Evolutionary conservation across 2,329 filamentous ascomycete species (phyloP), one percentile per base, ranked within the genome.

Genomic region (Penicillium sp.): DNA sequence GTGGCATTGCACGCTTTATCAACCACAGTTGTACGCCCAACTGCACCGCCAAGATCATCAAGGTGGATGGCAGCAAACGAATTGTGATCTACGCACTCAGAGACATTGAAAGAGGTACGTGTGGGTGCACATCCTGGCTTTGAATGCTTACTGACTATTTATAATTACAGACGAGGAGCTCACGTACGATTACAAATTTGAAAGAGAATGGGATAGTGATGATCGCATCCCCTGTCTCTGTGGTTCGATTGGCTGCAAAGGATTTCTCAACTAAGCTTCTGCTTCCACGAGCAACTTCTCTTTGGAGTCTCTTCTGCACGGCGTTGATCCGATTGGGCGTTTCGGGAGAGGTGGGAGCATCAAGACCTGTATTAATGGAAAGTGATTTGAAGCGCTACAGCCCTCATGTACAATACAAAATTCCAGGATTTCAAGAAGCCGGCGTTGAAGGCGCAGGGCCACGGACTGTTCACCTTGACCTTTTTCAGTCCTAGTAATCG

Each of bases 171-270:
- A 96, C 69, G 93, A 98, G 75, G 93, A 98, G 78, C 84, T 98
- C 69, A 98, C 93, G 2, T 98, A 98, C 76, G 93, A 98, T 77
- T 98, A 98, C 81, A 98, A 98, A 73, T 98, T 98, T 71, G 93
- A 98, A 76, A 88, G 93, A 63, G 93, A 98, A 73, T 89, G 95
- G 65, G 90, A 90, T 65, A 95, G 89, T 61, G 82, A 90, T 56
- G 93, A 98, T 71, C 89, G 93, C 57, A 96, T 98, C 63, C 93
- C 93, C 44, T 98, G 93, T 77, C 84, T 98, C 44, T 98, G 93
- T 72, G 93, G 93, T 52, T 96, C 92, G 38, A 84, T 91, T 27
- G 90, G 89, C 42, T 98, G 93, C 78, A 98, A 98, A 78, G 93
- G 93, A 56, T 98, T 97, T 78, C 88, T 98, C 73, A 98, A 98